Evolutionary conservation across 2,329 filamentous ascomycete species (phyloP), one percentile per base, ranked within the genome.

Genomic region (Bipolaris gigantea): DNA sequence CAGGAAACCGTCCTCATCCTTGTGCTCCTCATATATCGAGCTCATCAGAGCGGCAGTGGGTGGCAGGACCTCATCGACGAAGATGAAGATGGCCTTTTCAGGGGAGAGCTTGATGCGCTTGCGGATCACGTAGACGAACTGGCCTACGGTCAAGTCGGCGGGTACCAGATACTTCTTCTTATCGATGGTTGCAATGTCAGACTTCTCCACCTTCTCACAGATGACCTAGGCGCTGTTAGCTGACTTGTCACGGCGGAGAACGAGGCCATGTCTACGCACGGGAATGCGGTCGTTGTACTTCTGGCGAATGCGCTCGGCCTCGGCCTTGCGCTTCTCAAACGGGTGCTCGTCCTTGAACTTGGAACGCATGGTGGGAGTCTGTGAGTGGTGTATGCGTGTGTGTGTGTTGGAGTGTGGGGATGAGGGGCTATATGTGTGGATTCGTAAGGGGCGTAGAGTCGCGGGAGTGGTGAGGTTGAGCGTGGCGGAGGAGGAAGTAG

Each of bases 271-370:
- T 50, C 62, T 55, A 86, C 92, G 77, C 86, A 97, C 94, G 47
- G 94, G 94, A 80, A 99, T 99, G 71, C 94, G 91, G 78, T 99
- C 94, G 67, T 91, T 87, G 77, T 99, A 99, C 81, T 99, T 99
- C 83, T 97, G 92, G 67, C 94, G 92, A 77, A 97, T 97, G 78
- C 94, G 92, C 84, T 99, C 94, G 76, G 94, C 94, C 82, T 99
- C 94, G 65, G 94, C 94, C 90, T 97, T 97, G 82, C 94, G 92
- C 90, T 99, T 99, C 89, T 97, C 94, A 77, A 97, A 97, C 71
- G 91, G 92, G 79, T 97, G 94, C 86, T 97, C 94, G 88, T 99
- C 94, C 92, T 99, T 99, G 81, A 99, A 99, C 87, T 97, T 97
- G 84, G 91, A 96, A 76, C 92, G 89, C 92, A 97, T 97, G 83